These are phyloP conservation scores for Pleurotus djamor DNA, from an alignment of 768 basidiomycete species.

Conservation along the genomic window DNA sequence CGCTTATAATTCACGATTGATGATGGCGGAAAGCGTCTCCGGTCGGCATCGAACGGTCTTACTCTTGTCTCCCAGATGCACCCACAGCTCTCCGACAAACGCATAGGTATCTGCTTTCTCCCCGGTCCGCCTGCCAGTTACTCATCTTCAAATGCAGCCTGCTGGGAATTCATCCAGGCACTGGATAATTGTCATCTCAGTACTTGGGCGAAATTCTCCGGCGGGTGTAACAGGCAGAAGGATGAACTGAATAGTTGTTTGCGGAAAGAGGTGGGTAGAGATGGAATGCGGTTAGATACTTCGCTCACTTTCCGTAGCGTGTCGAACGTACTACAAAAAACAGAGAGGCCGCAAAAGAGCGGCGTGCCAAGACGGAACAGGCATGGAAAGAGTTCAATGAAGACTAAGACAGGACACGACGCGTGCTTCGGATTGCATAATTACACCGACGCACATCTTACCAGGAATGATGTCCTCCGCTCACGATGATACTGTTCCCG, in stretches of 20 bases:
- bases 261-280: conserved; percentile 56
- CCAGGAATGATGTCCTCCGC: conserved; percentile 65
- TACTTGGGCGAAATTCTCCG: conserved; percentile 63
- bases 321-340: conserved; percentile 57
- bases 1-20: background rate
- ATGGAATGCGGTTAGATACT: background rate
- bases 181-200: conserved; percentile 68
- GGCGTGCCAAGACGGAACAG: conserved; percentile 52
- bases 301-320: conserved; percentile 36
- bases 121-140: conserved; percentile 19
- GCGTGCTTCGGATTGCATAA: too few species aligned
- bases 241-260: conserved; percentile 68
- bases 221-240: conserved; percentile 70
- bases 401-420: background rate
- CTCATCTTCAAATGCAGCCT: conserved; percentile 37
- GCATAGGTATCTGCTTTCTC: conserved; percentile 34
- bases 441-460: conserved; percentile 20
- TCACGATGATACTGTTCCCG: conserved; percentile 50
- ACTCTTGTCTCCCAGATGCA: conserved; percentile 44
- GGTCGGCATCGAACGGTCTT: conserved; percentile 6
- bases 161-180: conserved; percentile 76
- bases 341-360: conserved; percentile 57
- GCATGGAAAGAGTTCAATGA: conserved; percentile 62
- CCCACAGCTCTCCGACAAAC: conserved; percentile 66
- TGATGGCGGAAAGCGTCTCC: background rate